These are phyloP conservation scores for Corrigiola litoralis DNA, from an alignment of 179 eudicot species.

Conservation along the genomic window DNA sequence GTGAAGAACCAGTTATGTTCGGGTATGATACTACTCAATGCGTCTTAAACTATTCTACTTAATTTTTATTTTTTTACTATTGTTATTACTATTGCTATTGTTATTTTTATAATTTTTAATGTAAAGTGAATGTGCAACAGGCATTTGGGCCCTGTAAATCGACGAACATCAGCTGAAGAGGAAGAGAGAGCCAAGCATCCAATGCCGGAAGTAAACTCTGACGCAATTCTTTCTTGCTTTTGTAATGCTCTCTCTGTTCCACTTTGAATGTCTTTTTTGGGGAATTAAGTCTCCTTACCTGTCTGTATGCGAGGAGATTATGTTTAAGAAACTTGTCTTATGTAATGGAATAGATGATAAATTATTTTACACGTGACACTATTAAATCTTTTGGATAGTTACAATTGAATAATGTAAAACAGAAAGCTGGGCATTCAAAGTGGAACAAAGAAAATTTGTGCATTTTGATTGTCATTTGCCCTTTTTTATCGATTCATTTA, in stretches of 20 bases:
- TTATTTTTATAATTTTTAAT: conserved; percentile 10
- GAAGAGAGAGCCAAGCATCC: conserved; percentile 84
- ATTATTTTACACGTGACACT: neutral
- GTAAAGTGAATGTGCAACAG: conserved; percentile 42
- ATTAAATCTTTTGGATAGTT: neutral
- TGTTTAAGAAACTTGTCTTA: neutral
- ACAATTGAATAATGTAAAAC: neutral
- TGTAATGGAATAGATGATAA: neutral
- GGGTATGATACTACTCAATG: conserved; percentile 37
- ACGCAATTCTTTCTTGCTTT: conserved; percentile 2
- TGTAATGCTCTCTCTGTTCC: conserved; percentile 15
- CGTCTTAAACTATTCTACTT: too few relatives aligned
- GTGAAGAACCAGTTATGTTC: conserved; percentile 97
- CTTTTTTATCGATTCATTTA: neutral
- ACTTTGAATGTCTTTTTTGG: conserved; percentile 10
- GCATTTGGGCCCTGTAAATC: conserved; percentile 81
- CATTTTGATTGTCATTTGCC: neutral
- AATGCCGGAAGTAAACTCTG: conserved; percentile 64
- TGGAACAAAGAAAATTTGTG: conserved; percentile 4
- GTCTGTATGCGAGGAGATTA: conserved; percentile 4
- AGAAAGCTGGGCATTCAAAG: neutral
- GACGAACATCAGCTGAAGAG: conserved; percentile 74
- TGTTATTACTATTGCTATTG: neutral
- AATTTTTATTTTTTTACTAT: too few relatives aligned
- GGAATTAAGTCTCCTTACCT: too few relatives aligned